Evolutionary conservation across 129 eudicot genomes (phyloP), one percentile per base, ranked within the genome.

Genomic region (Heracleum sosnowskyi): DNA sequence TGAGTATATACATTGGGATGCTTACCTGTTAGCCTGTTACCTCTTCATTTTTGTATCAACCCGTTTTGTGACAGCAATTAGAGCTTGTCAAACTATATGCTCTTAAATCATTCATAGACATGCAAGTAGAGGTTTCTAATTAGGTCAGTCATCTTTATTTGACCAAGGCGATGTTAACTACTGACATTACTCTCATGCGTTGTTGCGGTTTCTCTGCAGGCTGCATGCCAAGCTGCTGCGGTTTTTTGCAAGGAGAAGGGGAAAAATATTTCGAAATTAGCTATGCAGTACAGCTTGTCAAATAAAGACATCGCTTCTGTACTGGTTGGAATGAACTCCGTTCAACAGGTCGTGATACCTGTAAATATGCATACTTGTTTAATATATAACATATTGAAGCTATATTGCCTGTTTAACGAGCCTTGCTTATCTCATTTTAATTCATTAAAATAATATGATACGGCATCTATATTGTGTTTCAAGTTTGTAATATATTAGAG

Each of bases 261-360:
- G 15, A 90, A 88, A 82, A 84, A 86, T 69, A 88, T 95, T 44
- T 92, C 99, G 53, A 95, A 92, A 80, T 47, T 95, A 75, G 96
- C 99, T 79, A 70, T 95, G 91, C 96, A 95, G 75, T 95, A 88
- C 85, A 95, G 99, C 87, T 82, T 95, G 80, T 80, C 90, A 53
- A 95, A 92, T 81, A 86, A 85, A 82, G 92, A 89, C 36, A 87
- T 95, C 51, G 86, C 97, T 49, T 81, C 96, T 20, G 81, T 95
- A 69, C 89, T 95, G 46, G 99, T 95, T 72, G 99, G 99, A 41
- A 95, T 95, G 99, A 88, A 84, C 79, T 88, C 95, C 5, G 92
- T 86, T 80, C 75, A 85, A 80, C 94, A 95, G 99, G 99, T 92
- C 6, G 41, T 74, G 79, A 42, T 57, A 36, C 41, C 34, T 16